Base-by-base conservation (phyloP, 768 basidiomycete species). In the Podaxis mareebaensis region DNA sequence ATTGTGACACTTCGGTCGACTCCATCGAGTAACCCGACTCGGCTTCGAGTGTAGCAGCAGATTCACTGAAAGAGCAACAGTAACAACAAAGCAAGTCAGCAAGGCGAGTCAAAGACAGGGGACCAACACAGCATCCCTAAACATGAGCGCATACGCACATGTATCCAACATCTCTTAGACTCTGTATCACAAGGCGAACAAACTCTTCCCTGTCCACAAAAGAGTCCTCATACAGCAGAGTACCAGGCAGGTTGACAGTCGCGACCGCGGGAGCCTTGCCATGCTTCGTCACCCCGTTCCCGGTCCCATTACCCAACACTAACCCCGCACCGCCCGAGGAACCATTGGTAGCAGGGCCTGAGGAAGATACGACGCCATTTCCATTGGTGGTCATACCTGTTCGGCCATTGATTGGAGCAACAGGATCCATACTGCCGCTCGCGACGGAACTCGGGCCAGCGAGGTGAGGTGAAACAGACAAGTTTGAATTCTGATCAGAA, bases 11-110 rank as follows among this genome's bases (percentile, higher is more conserved):
- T 65, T 90, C 83, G 15, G 85, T 77, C 22, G 87, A 81, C 72
- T 97, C 95, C 78, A 96, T 84, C 42, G 86, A 79, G 76, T 93
- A 96, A 5, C 95, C 96, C 7, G 95, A 97, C 76, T 98, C 95
- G 4, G 89, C 91, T 76, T 97, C 94, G 58, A 98, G 82, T 1
- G 90, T 91, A 17, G 88, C 85, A 26, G 95, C 95, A 26, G 93
- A 90, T 79, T 95, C 91, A 64, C 95, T 98, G 70, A 28, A 64
- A 68, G 33, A 20, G 20, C 44, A 22, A 22, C 44, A 17, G 20
- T 8, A 46, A 46, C 44, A 46, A 46, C 44, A 17, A 46, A 46
- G 17, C 44, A 46, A 49, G 46, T 56, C 22, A 64, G 38, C 48
- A 56, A 57, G 48, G 48, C 49, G 46, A 65, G 64, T 63, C 44